phyloP scores from a whole-genome alignment of 176 grass and related monocot species.

The Lolium perenne region DNA sequence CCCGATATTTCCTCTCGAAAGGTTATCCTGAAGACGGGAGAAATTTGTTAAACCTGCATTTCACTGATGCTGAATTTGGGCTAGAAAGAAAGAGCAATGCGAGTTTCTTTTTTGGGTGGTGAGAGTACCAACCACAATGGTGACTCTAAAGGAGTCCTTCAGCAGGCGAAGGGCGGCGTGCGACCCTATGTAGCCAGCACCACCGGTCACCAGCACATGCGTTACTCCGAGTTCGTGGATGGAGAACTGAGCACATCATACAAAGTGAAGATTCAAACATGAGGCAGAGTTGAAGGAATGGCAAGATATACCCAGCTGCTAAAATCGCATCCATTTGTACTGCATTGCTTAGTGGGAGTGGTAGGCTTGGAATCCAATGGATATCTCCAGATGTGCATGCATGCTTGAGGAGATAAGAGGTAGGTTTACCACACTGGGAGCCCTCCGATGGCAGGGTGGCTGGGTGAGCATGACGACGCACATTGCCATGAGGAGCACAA shows the following conservation, averaged over 20 bases:
- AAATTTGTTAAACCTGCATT: neutral
- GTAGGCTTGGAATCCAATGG: neutral
- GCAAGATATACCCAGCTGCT: neutral
- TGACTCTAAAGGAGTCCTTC: slow-evolving; percentile 87
- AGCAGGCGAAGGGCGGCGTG: slow-evolving; percentile 78
- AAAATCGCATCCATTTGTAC: neutral
- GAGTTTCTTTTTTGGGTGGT: neutral
- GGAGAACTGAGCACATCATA: slow-evolving; percentile 65
- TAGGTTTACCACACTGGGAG: slow-evolving; percentile 59
- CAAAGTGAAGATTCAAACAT: slow-evolving; percentile 11
- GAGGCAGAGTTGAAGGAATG: neutral
- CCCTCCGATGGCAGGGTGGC: slow-evolving; percentile 60
- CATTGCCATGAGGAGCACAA: slow-evolving; percentile 66
- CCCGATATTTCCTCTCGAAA: slow-evolving; percentile 88
- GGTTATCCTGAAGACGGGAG: slow-evolving; percentile 60
- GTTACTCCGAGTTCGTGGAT: slow-evolving; percentile 74
- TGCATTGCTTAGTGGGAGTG: neutral
- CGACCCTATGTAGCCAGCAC: slow-evolving; percentile 90
- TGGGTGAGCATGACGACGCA: slow-evolving; percentile 89
- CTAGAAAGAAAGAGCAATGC: neutral
- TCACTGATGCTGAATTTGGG: neutral
- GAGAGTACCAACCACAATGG: slow-evolving; percentile 85
- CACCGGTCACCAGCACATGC: slow-evolving; percentile 84
- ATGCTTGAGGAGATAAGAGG: neutral
- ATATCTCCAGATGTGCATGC: neutral